phyloP scores from a whole-genome alignment of 768 basidiomycete genomes.

The Myochromella boudieri region DNA sequence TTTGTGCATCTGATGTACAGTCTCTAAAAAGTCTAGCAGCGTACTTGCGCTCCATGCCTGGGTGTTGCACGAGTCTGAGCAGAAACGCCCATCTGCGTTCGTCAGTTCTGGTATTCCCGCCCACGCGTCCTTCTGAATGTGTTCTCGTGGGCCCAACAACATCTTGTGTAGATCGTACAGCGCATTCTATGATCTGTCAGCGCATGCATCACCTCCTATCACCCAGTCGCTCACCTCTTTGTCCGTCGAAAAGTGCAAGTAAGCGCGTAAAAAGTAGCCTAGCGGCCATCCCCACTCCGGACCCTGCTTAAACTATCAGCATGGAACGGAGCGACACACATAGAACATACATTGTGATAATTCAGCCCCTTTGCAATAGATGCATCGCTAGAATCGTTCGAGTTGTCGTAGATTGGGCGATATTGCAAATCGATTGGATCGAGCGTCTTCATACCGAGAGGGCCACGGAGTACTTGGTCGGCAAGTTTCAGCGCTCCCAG shows the following conservation, averaged over 20 bases:
- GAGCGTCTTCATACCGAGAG: constrained; percentile 95
- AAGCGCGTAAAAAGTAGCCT: constrained; percentile 94
- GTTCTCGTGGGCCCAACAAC: constrained; percentile 65
- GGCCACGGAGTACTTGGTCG: constrained; percentile 78
- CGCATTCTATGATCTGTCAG: constrained; percentile 34
- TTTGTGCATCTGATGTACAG: constrained; percentile 46
- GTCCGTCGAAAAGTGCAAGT: constrained; percentile 80
- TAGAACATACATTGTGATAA: constrained; percentile 75
- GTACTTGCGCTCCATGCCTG: constrained; percentile 98
- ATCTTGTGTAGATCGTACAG: constrained; percentile 78
- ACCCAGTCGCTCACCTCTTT: constrained; percentile 67
- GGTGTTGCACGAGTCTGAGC: constrained; percentile 86
- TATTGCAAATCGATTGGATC: constrained; percentile 89
- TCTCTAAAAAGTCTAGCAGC: constrained; percentile 84
- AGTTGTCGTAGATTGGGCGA: constrained; percentile 89
- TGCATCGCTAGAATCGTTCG: constrained; percentile 85
- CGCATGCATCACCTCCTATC: constrained; percentile 21
- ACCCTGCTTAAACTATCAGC: constrained; percentile 49
- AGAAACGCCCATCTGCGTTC: constrained; percentile 80
- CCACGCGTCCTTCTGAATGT: constrained; percentile 86
- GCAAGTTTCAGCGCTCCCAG: constrained; percentile 78
- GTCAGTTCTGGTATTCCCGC: constrained; percentile 92
- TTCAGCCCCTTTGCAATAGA: constrained; percentile 91
- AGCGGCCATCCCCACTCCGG: constrained; percentile 96
- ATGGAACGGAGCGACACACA: too few species aligned